phyloP scores from a whole-genome alignment of 495 filamentous ascomycete genomes.

The Terfezia boudieri region DNA sequence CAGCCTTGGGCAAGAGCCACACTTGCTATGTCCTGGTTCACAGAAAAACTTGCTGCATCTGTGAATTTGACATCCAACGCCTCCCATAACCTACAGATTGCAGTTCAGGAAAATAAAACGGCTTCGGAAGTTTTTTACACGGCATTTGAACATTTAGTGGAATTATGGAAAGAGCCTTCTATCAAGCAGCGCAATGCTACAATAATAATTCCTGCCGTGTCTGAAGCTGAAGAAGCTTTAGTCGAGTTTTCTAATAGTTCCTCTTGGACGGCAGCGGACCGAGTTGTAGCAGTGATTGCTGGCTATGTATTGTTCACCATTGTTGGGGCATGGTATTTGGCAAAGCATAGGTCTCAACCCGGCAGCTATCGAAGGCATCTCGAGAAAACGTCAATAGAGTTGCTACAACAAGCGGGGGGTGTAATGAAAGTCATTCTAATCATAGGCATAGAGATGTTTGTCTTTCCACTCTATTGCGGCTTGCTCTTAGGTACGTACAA shows the following conservation, averaged over 20 bases:
- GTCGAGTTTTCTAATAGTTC: background rate
- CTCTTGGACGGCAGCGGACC: constrained; percentile 16
- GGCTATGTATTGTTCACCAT: constrained; percentile 59
- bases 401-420: constrained; percentile 76
- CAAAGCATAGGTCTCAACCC: constrained; percentile 39
- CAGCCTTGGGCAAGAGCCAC: constrained; percentile 13
- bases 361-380: constrained; percentile 43
- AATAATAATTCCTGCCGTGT: background rate
- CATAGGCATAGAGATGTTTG: constrained; percentile 97
- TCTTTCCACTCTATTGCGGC: constrained; percentile 90
- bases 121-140: background rate
- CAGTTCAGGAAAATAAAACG: background rate
- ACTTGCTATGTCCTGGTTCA: constrained; percentile 6
- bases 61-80: constrained; percentile 1
- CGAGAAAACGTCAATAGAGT: constrained; percentile 59
- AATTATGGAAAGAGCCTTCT: background rate
- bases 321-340: constrained; percentile 56
- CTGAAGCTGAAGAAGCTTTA: background rate
- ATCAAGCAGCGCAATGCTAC: background rate
- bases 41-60: constrained; percentile 10
- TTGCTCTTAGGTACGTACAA: constrained; percentile 35
- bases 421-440: constrained; percentile 97
- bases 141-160: background rate
- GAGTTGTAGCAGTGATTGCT: constrained; percentile 39
- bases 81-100: background rate